These are phyloP conservation scores for Aspergillus sp. DNA, from an alignment of 2,329 filamentous ascomycete genomes.

Conservation along the genomic window DNA sequence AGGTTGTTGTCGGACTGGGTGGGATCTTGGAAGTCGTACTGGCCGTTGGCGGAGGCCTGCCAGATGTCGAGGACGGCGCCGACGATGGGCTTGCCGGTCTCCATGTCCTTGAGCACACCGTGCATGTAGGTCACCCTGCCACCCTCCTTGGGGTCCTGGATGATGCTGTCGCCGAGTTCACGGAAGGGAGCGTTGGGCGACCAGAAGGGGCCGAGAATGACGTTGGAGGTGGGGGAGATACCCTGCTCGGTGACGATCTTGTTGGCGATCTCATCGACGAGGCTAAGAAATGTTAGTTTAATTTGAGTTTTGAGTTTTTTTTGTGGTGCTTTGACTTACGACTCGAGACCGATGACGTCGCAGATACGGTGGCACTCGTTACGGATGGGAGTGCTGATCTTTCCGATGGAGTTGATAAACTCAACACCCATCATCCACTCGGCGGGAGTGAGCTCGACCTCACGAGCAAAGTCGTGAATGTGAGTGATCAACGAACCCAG, in stretches of 20 bases:
- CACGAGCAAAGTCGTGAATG: constrained; percentile 73
- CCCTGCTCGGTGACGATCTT: constrained; percentile 57
- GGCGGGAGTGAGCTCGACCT: constrained; percentile 70
- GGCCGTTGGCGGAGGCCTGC: constrained; percentile 71
- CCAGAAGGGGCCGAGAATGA: constrained; percentile 77
- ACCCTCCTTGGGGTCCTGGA: constrained; percentile 55
- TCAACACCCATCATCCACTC: constrained; percentile 74
- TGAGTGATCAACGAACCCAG: constrained; percentile 63
- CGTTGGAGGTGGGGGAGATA: constrained; percentile 66
- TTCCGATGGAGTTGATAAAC: constrained; percentile 70
- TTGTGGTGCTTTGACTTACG: constrained; percentile 31
- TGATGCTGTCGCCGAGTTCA: constrained; percentile 60
- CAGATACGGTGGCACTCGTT: constrained; percentile 72
- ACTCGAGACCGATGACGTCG: constrained; percentile 69
- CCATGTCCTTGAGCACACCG: constrained; percentile 60
- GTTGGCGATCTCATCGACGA: constrained; percentile 78
- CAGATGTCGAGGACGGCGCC: constrained; percentile 72
- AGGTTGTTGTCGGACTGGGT: constrained; percentile 70
- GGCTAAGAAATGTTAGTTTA: constrained; percentile 41
- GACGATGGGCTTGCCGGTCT: constrained; percentile 62
- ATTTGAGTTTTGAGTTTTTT: not conserved
- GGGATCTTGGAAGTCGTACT: constrained; percentile 73
- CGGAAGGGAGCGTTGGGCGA: constrained; percentile 70
- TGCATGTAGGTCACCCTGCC: constrained; percentile 64
- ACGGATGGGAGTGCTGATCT: constrained; percentile 61